These are phyloP conservation scores for Phytophthora pisi DNA, from an alignment of 352 stramenopile species.

Conservation along the genomic window DNA sequence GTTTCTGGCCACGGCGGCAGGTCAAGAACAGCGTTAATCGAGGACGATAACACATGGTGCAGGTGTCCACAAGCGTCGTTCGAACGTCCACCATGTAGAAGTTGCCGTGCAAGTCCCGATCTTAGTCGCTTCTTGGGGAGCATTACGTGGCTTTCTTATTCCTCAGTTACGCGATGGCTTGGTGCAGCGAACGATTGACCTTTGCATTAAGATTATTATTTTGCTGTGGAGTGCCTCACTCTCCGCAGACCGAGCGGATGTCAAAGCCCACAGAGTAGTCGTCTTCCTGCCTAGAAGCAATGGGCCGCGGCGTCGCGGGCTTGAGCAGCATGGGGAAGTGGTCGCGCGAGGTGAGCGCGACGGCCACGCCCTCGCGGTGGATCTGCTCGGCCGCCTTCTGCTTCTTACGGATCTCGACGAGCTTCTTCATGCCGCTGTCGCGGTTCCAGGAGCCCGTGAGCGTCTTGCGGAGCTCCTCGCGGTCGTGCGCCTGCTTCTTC, in stretches of 20 bases:
- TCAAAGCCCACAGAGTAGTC: constrained; percentile 82
- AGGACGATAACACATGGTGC: background rate
- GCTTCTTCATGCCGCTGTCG: constrained; percentile 67
- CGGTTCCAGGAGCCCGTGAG: constrained; percentile 72
- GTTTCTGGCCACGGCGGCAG: too few relatives aligned
- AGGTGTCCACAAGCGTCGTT: background rate
- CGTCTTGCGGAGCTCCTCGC: constrained; percentile 56
- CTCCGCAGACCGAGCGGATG: constrained; percentile 59
- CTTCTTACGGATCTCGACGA: constrained; percentile 68
- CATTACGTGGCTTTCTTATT: background rate
- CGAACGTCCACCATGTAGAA: background rate
- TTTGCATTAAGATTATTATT: background rate
- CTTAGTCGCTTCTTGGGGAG: background rate
- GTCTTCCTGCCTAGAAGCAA: constrained; percentile 21
- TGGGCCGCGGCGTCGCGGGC: constrained; percentile 30
- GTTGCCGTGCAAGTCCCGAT: background rate
- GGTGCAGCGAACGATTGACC: too few relatives aligned
- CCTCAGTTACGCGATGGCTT: background rate
- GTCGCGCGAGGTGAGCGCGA: constrained; percentile 5
- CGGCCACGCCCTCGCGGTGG: constrained; percentile 16
- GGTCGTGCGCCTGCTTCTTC: constrained; percentile 57
- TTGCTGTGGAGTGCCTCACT: constrained; percentile 18
- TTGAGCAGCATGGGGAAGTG: constrained; percentile 39
- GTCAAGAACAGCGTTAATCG: too few relatives aligned
- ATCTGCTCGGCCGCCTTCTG: constrained; percentile 60